Evolutionary conservation across 371 early-diverging fungal species (phyloP).

Genomic region (Rhizomucor miehei): DNA sequence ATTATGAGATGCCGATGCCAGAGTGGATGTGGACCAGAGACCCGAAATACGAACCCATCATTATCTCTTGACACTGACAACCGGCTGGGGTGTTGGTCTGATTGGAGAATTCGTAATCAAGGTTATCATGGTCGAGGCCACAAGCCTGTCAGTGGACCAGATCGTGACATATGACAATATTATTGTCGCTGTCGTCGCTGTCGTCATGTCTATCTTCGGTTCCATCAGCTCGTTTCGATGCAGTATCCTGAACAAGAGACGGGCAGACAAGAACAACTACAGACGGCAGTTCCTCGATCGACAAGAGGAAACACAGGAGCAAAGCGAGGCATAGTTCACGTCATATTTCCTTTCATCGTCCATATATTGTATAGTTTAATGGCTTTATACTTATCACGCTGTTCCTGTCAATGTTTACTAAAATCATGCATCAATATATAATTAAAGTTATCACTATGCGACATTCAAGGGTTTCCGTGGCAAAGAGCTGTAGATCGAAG

Average conservation of each 20-base stretch:
- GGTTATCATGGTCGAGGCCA: constrained; percentile 6
- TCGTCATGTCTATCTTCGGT: constrained; percentile 3
- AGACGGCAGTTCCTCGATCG: background rate
- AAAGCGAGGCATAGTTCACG: too few relatives aligned
- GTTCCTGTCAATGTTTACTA: too few relatives aligned
- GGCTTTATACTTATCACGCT: too few relatives aligned
- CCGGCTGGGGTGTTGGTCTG: background rate
- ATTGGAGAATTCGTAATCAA: constrained; percentile 5
- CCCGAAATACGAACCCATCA: background rate
- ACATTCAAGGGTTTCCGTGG: too few relatives aligned
- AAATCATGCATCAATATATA: too few relatives aligned
- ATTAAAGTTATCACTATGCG: too few relatives aligned
- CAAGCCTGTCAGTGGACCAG: constrained; percentile 15
- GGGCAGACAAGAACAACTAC: background rate
- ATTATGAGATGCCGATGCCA: constrained; percentile 10
- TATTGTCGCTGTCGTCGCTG: constrained; percentile 8
- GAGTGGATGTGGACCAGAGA: constrained; percentile 27
- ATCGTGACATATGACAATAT: constrained; percentile 22
- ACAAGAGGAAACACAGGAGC: too few relatives aligned
- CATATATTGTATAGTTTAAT: too few relatives aligned
- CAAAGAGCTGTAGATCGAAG: too few relatives aligned
- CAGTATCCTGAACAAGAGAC: background rate
- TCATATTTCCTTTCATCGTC: too few relatives aligned
- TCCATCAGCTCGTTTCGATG: background rate
- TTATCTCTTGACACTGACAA: background rate